Evolutionary conservation across 768 basidiomycete species (phyloP), one percentile per base, ranked within the genome.

Genomic region (Amanita subjunquillea): DNA sequence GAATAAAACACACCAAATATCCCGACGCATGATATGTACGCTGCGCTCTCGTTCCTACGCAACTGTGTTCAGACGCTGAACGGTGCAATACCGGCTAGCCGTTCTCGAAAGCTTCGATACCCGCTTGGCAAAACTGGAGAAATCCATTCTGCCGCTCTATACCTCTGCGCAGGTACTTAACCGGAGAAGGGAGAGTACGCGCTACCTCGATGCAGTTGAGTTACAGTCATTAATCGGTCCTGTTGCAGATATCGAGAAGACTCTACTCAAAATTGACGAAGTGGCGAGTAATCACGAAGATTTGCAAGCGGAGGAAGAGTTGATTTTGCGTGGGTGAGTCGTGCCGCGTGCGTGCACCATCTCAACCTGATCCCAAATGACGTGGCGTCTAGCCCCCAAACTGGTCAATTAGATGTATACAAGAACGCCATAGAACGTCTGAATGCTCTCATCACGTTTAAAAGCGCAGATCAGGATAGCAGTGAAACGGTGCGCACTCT

Each of bases 41-140:
- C 63, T 39, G 22, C 36, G 20, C 23, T 43, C 27, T 13, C 34
- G 12, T n/a, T 20, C 29, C 15, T 32, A 9, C 10, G 32, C 34
- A 17, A 17, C 51, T 12, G 20, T 9, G 17, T 32, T 7, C 30
- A 25, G 36, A 39, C 8, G 37, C 47, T 60, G 56, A 69, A 71
- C 50, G 72, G 57, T 54, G 56, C 65, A 58, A 17, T 17, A 17
- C 4, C 13, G 34, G 58, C 61, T 62, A 92, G 90, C 85, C 43
- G 84, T 91, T 59, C 73, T 93, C 48, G 82, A 85, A 56, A 90
- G 85, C 59, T 90, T 91, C 60, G 91, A 92, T 64, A 80, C 80
- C 1, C 79, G 91, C 20, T 69, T 93, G 4, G 83, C 85, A 39
- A 87, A 84, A 62, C 76, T 92, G 20, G 91, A 92, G 61, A 91